Base-by-base conservation (phyloP, 177 flowering plant genomes). In the Telopea speciosissima region DNA sequence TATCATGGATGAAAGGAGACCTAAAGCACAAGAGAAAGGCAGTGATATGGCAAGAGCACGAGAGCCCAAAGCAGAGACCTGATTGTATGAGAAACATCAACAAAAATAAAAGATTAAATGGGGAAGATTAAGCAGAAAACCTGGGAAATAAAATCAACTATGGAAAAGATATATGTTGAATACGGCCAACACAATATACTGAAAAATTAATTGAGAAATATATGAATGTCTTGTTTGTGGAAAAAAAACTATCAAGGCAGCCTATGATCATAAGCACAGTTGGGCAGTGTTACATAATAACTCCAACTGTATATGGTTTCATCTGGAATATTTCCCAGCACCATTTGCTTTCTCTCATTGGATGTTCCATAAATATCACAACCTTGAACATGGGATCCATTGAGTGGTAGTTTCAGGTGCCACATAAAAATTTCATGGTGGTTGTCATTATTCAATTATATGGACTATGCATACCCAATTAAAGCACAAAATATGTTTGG, bases 31-130 rank as follows among this genome's bases (percentile, higher is more conserved):
- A 66, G 95, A 84, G 78, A 90, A 90, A 28, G 95, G 95, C 60
- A 92, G 77, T n/a, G 95, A 85, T 60, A 92, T 80, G 61, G 97
- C 93, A 59, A 92, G 85, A 70, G 97, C 97, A 71, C 89, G 85
- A 62, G 93, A 66, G 5, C 89, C 83, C 81, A 88, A 31, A 67
- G 85, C 77, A 60, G 87, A 68, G 14, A 91, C 95, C 97, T 91
- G 89, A 73, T 70, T 68, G 65, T 45, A 74, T 65, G 40, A 36
- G 68, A 54, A 66, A 19, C 24, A 28, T 64, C 17, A 7, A 70
- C 24, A 13, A 8, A 31, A 76, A 60, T 33, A 45, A 62, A 7
- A 70, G 44, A 74, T 80, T 26, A 31, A 31, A 13, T 52, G 24
- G 49, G 19, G 54, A 45, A 8, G 17, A 3, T 1, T 16, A 12